These are phyloP conservation scores for Carex kokanica DNA, from an alignment of 176 grass and related monocot genomes.

Conservation along the genomic window DNA sequence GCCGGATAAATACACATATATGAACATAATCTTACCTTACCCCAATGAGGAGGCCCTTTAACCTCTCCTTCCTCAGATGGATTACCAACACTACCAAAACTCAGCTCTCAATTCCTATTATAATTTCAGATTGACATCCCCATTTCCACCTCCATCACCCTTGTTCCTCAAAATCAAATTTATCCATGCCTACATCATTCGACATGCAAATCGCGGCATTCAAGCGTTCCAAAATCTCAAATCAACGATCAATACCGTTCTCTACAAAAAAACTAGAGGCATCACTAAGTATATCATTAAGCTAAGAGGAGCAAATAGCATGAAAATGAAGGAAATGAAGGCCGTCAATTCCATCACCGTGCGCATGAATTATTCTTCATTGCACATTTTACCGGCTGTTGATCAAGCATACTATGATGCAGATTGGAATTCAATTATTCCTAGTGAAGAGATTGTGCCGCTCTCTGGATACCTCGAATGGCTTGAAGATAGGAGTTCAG, in stretches of 20 bases:
- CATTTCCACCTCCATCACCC: constrained; percentile 19
- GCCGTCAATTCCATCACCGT: constrained; percentile 10
- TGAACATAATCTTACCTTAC: not conserved
- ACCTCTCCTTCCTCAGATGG: not conserved
- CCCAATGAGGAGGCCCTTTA: not conserved
- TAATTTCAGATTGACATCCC: constrained; percentile 16
- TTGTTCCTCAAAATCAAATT: constrained; percentile 21
- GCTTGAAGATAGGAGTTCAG: constrained; percentile 32
- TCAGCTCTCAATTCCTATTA: constrained; percentile 5
- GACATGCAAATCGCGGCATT: not conserved
- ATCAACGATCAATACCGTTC: not conserved
- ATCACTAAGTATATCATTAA: not conserved
- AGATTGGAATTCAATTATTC: constrained; percentile 20
- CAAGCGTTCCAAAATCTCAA: not conserved
- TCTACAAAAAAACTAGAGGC: constrained; percentile 5
- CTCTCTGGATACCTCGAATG: constrained; percentile 26
- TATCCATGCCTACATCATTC: constrained; percentile 16
- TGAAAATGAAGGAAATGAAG: constrained; percentile 14
- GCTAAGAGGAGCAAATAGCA: constrained; percentile 13
- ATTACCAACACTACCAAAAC: constrained; percentile 23
- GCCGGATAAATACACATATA: not conserved
- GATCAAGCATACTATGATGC: constrained; percentile 34
- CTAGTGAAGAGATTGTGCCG: not conserved
- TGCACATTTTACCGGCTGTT: constrained; percentile 12
- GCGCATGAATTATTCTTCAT: constrained; percentile 19